These are phyloP conservation scores for Ochromonas danica DNA, from an alignment of 108 stramenopile species.

Conservation along the genomic window DNA sequence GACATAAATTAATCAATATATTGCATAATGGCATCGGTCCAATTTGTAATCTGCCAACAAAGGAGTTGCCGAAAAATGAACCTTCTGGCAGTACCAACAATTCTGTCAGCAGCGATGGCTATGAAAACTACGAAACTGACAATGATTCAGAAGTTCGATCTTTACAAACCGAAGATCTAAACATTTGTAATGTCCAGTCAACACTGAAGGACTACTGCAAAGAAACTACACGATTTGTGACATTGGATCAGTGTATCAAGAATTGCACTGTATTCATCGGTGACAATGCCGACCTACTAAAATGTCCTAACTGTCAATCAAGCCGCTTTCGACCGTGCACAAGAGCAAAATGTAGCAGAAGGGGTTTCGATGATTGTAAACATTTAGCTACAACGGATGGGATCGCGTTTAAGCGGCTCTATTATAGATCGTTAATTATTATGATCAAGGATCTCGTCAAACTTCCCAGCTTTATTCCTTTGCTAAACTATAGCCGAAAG, in stretches of 20 bases:
- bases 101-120: constrained; percentile 13
- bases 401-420: constrained; percentile 9
- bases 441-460: constrained; percentile 12
- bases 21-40: constrained; percentile 14
- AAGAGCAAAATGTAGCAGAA: not conserved
- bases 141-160: constrained; percentile 16
- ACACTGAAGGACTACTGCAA: constrained; percentile 15
- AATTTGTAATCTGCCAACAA: constrained; percentile 17
- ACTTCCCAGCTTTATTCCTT: not conserved
- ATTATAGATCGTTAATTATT: constrained; percentile 20
- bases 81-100: constrained; percentile 14
- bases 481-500: not conserved
- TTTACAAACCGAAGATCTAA: constrained; percentile 9
- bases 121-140: constrained; percentile 16
- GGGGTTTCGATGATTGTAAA: constrained; percentile 2
- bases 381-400: constrained; percentile 20
- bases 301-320: not conserved
- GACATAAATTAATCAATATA: constrained; percentile 18
- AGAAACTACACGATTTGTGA: constrained; percentile 14
- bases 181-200: constrained; percentile 16
- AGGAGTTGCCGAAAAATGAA: constrained; percentile 15
- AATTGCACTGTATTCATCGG: constrained; percentile 6
- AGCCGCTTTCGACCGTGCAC: constrained; percentile 20
- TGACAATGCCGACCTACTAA: not conserved
- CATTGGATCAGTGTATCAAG: constrained; percentile 21